Evolutionary conservation across 768 basidiomycete species (phyloP), one percentile per base, ranked within the genome.

Genomic region (Leccinum incarnatum): DNA sequence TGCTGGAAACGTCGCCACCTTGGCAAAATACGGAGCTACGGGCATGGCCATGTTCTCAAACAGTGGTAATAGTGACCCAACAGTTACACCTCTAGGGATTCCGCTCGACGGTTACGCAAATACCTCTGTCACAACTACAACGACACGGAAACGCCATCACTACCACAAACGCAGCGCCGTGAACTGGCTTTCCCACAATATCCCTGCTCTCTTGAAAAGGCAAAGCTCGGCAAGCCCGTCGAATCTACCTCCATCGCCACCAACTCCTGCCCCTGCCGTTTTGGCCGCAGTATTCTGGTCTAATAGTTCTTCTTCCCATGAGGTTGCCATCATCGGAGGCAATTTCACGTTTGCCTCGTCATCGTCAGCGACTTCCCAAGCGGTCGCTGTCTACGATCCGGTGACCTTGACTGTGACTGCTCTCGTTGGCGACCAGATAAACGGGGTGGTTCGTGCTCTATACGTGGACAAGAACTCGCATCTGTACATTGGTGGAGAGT

Each of bases 271-370:
- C 1, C 93, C 94, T 0, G 86, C 92, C 17, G 84, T 98, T 59
- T 78, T 97, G 55, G 82, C 92, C 0, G 96, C 93, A 32, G 82
- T 83, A 2, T 98, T 94, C 77, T 98, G 93, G 92, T 89, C 84
- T 7, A 97, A 98, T 68, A 78, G 78, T 37, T 82, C 87, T 2
- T 84, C 84, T 3, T 76, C 76, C 10, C 79, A 82, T 5, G 84
- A 91, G 56, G 73, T 93, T 19, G 84, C 85, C 46, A 83, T 98
- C 61, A 77, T 98, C 51, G 96, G 95, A 32, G 96, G 96, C 36
- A 94, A 95, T 71, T 99, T 98, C 71, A 83, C 89, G 1, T 86
- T 86, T 68, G 59, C 77, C 6, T 61, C 75, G 40, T 69, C 72
- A 7, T 74, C 78, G 4, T 75, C 78, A 2, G 61, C 72, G 17